Evolutionary conservation across 495 filamentous ascomycete species (phyloP), one percentile per base, ranked within the genome.

Genomic region (Aspergillus homomorphus): DNA sequence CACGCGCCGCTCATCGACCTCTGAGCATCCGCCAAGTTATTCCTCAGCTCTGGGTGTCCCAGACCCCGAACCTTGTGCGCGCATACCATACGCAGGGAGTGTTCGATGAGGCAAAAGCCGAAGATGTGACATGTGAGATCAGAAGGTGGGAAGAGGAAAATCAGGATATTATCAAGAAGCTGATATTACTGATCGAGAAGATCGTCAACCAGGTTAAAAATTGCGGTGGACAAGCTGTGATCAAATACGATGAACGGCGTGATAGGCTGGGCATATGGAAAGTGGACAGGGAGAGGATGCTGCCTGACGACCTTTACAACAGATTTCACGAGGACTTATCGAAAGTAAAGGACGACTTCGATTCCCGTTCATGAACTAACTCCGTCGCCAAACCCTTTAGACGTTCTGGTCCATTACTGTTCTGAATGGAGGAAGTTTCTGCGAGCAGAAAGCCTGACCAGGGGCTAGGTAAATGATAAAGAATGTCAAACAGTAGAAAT

Each of bases 31-130:
- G 53, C 18, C 72, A 80, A n/a, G 64, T 78, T 44, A 59, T 65
- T 2, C 62, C 77, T 4, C 79, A 81, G 61, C 67, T 83, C 12
- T 83, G 77, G 80, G 59, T 76, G 41, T 81, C 79, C 16, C 76
- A 80, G 59, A 82, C 77, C 1, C 73, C 73, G 0, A 80, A 74
- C 0, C 71, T 83, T 28, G 73, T 77, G 16, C 73, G 77, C 30
- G 80, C 76, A 7, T 80, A 81, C 51, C 76, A 81, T 59, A 51
- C 62, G 14, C 56, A 61, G 10, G 79, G 79, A n/a, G 53, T 57
- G 41, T 82, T 82, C 59, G 22, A 62, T 16, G 21, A 23, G 9
- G 66, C 75, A 51, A 24, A 71, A 38, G 70, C 77, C 15, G 65
- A 77, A 66, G 61, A 80, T 69, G 64, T 80, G 33, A 51, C 70